These are phyloP conservation scores for Sphaerobolus stellatus DNA, from an alignment of 1,284 basidiomycete genomes.

Conservation along the genomic window DNA sequence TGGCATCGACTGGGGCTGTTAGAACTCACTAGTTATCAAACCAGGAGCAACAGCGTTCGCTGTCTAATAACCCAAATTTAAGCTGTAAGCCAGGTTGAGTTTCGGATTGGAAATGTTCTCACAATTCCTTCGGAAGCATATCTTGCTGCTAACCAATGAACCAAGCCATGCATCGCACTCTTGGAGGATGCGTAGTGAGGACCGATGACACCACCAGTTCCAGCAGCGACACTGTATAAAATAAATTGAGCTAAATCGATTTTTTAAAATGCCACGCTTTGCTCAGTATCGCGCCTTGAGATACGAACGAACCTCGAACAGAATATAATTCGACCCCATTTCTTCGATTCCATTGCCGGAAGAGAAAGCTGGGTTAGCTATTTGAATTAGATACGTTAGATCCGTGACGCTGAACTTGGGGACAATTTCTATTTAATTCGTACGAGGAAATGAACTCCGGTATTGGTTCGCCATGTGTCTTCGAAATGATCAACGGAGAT, in stretches of 20 bases:
- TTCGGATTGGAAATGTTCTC: slow-evolving; percentile 20
- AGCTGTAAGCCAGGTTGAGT: neutral
- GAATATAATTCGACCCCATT: slow-evolving; percentile 51
- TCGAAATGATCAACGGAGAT: slow-evolving; percentile 48
- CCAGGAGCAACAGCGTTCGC: slow-evolving; percentile 55
- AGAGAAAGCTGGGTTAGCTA: slow-evolving; percentile 52
- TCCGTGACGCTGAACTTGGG: neutral
- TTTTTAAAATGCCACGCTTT: no score
- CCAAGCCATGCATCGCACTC: slow-evolving; percentile 51
- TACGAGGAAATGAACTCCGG: slow-evolving; percentile 46
- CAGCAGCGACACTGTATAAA: slow-evolving; percentile 34
- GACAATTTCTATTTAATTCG: slow-evolving; percentile 11
- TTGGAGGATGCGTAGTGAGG: slow-evolving; percentile 60
- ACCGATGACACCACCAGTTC: slow-evolving; percentile 53
- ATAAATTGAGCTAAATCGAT: neutral
- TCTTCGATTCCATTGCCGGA: slow-evolving; percentile 49
- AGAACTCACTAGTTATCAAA: slow-evolving; percentile 41
- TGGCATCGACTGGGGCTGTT: neutral
- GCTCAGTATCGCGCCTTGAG: slow-evolving; percentile 1
- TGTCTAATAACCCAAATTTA: slow-evolving; percentile 32
- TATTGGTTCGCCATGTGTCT: slow-evolving; percentile 48
- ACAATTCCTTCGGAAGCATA: slow-evolving; percentile 55
- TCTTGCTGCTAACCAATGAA: slow-evolving; percentile 54
- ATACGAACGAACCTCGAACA: slow-evolving; percentile 42
- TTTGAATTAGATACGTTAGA: neutral